Evolutionary conservation across 176 grass and related monocot genomes (phyloP), one percentile per base, ranked within the genome.

Genomic region (Carex cristatella): DNA sequence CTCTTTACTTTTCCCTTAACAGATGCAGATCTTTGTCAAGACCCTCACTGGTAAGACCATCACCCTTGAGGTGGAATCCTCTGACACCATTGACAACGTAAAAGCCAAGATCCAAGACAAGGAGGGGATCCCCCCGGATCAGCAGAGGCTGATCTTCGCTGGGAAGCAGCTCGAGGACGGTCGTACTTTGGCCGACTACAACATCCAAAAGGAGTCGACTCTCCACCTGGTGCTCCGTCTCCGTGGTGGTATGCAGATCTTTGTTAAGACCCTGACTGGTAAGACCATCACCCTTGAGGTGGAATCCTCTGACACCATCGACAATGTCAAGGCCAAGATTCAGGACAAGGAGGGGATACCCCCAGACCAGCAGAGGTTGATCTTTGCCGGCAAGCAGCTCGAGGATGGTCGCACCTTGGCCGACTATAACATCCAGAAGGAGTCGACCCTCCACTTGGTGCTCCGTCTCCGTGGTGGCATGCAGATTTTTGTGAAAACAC

Each of bases 41-140:
- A 94, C 89, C 33, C 73, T 94, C 32, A 94, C 92, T 0, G 89
- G 89, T 6, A 54, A 79, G 55, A 79, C 0, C 40, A 72, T 72
- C 69, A 72, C 69, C 18, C 40, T 72, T n/a, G 69, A 72, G 69
- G 69, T 72, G 69, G 69, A 72, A 85, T 87, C 77, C n/a, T 94
- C 92, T 0, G 92, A 94, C 87, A 94, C 92, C 0, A 94, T 91
- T 0, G 92, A 94, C 71, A 94, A 91, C 0, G 94, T 96, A 0
- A 97, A 97, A 79, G 89, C 94, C 0, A 94, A 97, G 88, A 94
- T 97, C 71, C 94, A 94, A 70, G 94, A 97, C 19, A 94, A 97
- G 90, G 91, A 97, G 77, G 94, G 91, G 1, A 94, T 94, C 0
- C 93, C 88, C 0, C 93, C 88, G 23, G 90, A 92, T 53, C 90